These are phyloP conservation scores for Withania somnifera DNA, from an alignment of 305 asterid genomes.

Conservation along the genomic window DNA sequence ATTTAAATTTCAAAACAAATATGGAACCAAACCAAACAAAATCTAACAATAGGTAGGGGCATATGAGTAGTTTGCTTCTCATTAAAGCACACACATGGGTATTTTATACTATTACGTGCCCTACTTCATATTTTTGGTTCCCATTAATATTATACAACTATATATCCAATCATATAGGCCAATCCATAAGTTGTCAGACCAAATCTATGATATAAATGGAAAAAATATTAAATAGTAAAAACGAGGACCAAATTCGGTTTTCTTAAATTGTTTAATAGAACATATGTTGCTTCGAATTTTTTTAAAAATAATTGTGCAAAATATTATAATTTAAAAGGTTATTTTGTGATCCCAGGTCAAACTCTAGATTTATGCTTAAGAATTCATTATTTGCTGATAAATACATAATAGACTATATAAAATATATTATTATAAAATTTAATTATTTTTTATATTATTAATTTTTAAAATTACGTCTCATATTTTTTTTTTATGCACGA, in stretches of 20 bases:
- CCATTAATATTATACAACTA: background rate
- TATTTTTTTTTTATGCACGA: no score
- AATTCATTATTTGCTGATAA: background rate
- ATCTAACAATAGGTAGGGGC: background rate
- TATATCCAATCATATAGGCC: background rate
- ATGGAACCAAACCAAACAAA: background rate
- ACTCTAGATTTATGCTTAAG: background rate
- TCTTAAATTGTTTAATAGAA: background rate
- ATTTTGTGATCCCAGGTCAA: accelerated
- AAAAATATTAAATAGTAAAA: background rate
- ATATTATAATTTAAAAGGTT: no score
- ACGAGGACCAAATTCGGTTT: background rate
- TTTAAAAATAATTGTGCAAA: no score
- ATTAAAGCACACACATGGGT: background rate
- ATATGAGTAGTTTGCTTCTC: background rate
- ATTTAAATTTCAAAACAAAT: background rate
- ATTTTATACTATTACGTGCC: background rate
- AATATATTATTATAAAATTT: no score
- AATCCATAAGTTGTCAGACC: background rate
- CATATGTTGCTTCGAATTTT: accelerated
- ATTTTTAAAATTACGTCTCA: no score
- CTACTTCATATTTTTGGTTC: background rate
- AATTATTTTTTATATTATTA: no score
- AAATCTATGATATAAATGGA: background rate
- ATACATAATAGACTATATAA: no score